phyloP scores from a whole-genome alignment of 768 basidiomycete genomes.

The Omphalotus guepiniiformis region DNA sequence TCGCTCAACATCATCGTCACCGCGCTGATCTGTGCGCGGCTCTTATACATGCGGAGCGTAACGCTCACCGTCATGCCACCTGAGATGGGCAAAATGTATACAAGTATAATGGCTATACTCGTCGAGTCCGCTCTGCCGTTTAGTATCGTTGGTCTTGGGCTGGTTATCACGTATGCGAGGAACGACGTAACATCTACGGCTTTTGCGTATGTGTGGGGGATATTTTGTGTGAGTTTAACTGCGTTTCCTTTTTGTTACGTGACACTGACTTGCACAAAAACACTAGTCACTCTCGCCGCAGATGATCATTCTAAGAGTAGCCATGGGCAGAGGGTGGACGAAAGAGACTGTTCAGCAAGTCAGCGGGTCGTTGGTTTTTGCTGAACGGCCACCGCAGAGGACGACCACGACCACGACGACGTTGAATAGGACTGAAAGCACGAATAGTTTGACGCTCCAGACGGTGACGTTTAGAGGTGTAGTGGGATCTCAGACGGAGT shows the following conservation, averaged over 20 bases:
- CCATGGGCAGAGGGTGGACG: slow-evolving; percentile 6
- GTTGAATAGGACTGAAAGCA: too few relatives aligned
- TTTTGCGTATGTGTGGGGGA: slow-evolving; percentile 23
- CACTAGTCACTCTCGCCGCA: slow-evolving; percentile 9
- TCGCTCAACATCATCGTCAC: slow-evolving; percentile 26
- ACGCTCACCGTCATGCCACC: slow-evolving; percentile 11
- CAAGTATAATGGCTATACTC: slow-evolving; percentile 22
- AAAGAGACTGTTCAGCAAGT: too few relatives aligned
- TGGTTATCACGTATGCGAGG: slow-evolving; percentile 21
- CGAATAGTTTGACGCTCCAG: too few relatives aligned
- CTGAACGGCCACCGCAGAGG: too few relatives aligned
- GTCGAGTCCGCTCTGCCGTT: slow-evolving; percentile 28
- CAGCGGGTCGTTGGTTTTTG: too few relatives aligned
- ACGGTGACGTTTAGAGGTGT: too few relatives aligned
- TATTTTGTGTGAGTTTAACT: slow-evolving; percentile 22
- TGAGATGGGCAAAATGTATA: slow-evolving; percentile 20
- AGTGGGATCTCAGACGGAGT: too few relatives aligned
- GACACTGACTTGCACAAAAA: background rate
- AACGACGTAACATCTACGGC: slow-evolving; percentile 16
- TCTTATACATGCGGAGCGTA: slow-evolving; percentile 17
- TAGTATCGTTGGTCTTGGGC: slow-evolving; percentile 21
- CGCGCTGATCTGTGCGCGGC: slow-evolving; percentile 23
- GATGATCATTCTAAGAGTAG: slow-evolving; percentile 7
- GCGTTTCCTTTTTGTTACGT: background rate
- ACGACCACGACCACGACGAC: too few relatives aligned